Base-by-base conservation (phyloP, 1,139 yeast genomes). In the Sugiyamaella sp. region DNA sequence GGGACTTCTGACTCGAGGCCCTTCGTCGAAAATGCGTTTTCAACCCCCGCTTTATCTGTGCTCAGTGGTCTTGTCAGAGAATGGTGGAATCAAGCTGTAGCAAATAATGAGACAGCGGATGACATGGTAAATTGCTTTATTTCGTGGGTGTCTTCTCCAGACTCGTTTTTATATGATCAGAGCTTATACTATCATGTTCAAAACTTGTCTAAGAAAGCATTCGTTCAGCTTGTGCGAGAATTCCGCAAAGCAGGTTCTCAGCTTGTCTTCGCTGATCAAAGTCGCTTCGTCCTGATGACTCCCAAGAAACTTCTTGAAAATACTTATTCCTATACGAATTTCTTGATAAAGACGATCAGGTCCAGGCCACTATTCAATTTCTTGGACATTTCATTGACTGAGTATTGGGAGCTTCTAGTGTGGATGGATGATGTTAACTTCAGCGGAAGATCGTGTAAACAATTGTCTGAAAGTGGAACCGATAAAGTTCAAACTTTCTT, bases 351-450 rank as follows among this genome's bases (percentile, higher is more conserved):
- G 60, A 84, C 95, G 1, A 82, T 91, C 4, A 77, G 97, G 62
- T 78, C 89, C 1, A 87, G 85, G 63, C 95, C 96, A 0, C 71
- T 90, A 58, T 93, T 93, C 71, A 84, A 86, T 62, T 90, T 85
- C 67, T 73, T 95, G 62, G 97, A 91, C 62, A 72, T 95, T 62
- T 74, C 75, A 27, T 85, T 93, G 46, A 79, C 78, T 14, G 83
- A 83, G 62, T 91, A 89, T 66, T 93, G 99, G 99, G 97, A 93
- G 68, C 67, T 87, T 16, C 74, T 95, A 58, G 74, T 93, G 2
- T 95, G 99, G 98, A 89, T 91, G 96, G 97, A 95, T 68, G 85
- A 86, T 62, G 83, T 80, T 63, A 95, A 95, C 65, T 90, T 77
- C 69, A 89, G 96, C 42, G 99, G 99, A 3, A 77, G 90, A 55